These are phyloP conservation scores for Pichia phayaonensis DNA, from an alignment of 805 yeast species.

Conservation along the genomic window DNA sequence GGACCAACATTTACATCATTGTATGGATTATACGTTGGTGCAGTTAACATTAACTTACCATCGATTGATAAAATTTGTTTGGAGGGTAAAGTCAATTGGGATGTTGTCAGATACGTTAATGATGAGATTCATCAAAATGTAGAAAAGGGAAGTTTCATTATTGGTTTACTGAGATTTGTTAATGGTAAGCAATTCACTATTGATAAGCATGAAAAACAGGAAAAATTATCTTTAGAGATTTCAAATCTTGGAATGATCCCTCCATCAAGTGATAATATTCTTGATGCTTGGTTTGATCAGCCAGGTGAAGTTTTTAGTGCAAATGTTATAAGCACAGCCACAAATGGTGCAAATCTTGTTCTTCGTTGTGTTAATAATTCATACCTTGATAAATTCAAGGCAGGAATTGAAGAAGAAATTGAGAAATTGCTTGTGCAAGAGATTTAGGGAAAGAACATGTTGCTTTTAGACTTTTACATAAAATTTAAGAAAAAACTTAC, in stretches of 20 bases:
- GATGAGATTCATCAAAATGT: constrained; percentile 1
- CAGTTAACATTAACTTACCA: constrained; percentile 10
- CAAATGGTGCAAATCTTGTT: constrained; percentile 4
- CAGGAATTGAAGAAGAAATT: not conserved
- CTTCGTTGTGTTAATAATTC: not conserved
- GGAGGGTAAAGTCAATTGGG: constrained; percentile 6
- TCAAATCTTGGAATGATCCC: constrained; percentile 5
- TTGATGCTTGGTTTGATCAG: constrained; percentile 10
- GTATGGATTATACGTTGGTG: constrained; percentile 17
- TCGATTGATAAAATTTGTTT: constrained; percentile 8
- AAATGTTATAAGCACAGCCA: constrained; percentile 5
- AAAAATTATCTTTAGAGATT: constrained; percentile 11
- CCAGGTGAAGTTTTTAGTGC: constrained; percentile 7
- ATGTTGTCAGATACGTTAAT: constrained; percentile 1
- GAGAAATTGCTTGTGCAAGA: too few species aligned
- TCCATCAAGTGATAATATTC: not conserved
- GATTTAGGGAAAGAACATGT: too few species aligned
- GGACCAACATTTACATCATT: constrained; percentile 3
- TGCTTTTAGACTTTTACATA: too few species aligned
- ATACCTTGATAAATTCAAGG: constrained; percentile 3
- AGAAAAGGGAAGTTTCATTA: not conserved
- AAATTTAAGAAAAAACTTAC: too few species aligned
- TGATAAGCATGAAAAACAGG: constrained; percentile 1
- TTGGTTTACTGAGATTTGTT: constrained; percentile 8
- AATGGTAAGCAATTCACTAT: constrained; percentile 2